Evolutionary conservation across 495 filamentous ascomycete species (phyloP), one percentile per base, ranked within the genome.

Genomic region (Evernia prunastri): DNA sequence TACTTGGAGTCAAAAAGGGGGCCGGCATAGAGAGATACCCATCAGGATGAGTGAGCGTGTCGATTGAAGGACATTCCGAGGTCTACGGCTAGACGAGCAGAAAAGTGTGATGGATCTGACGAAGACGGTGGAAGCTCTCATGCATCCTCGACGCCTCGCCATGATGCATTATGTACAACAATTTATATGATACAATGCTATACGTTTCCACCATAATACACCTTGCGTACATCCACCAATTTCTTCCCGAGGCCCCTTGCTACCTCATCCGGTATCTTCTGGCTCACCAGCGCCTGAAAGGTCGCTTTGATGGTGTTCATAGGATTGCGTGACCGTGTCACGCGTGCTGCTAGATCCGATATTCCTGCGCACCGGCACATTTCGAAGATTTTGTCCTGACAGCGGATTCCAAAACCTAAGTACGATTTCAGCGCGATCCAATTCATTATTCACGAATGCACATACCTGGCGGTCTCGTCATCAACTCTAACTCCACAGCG

Each of bases 261-360:
- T 72, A 98, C 82, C 69, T 91, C 86, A 72, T 97, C 90, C 13
- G 95, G 95, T 68, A 93, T 77, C 63, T 80, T 82, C 79, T 99
- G 94, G 76, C 76, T 87, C 76, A 82, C 80, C 54, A 99, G 79
- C 1, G 93, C 94, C 72, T 92, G 69, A 71, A 89, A 88, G 36
- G 89, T 84, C 18, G 94, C 93, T 79, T 97, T 97, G 69, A 96
- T 87, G 18, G 91, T 88, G 77, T 99, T 99, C 91, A 97, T 95
- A 60, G 88, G 89, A 80, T 97, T 99, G 63, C 91, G 79, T 31
- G 88, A 87, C 31, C 91, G 82, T 53, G 84, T 83, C 51, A 95
- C 89, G 42, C 82, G 82, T 23, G 90, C 94, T 10, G 90, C 82
- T 18, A 99, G 82, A 72, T 99, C 94, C 42, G 83, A 77, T 68